Base-by-base conservation (phyloP, 2,329 filamentous ascomycete species). In the Stagonosporopsis chrysanthemi region DNA sequence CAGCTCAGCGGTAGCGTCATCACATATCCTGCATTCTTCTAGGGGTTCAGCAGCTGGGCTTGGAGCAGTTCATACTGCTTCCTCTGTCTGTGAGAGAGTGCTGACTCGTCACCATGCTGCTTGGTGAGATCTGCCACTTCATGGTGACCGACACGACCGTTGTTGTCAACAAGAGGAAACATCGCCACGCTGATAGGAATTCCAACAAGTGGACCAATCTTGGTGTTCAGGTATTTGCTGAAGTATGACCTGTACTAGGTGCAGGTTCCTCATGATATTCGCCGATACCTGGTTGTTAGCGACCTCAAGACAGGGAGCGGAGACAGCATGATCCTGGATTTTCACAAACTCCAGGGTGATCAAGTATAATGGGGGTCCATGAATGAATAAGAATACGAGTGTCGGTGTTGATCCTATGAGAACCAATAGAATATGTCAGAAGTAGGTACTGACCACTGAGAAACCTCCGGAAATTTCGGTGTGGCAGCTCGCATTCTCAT, bases 291-390 rank as follows among this genome's bases (percentile, higher is more conserved):
- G 46, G 19, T 51, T 36, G 23, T 57, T 48, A 15, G 36, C 39
- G 5, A 50, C 24, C 33, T 54, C 50, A 26, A 47, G 51, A 14
- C 50, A 49, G 11, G 28, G 39, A 31, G 44, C 50, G 17, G 49
- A 45, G 6, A 54, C 66, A 58, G 36, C 61, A 40, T 70, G 68
- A 41, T 70, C 67, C 51, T 72, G 69, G 2, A 22, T 62, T 63
- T 23, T 60, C 60, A 28, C 62, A 56, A n/a, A 64, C 62, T n/a
- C 51, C 53, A n/a, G 56, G 50, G 3, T 43, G 36, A n/a, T 58
- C 39, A 2, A 53, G 17, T 12, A 55, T 17, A n/a, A n/a, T n/a
- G n/a, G n/a, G n/a, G n/a, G n/a, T n/a, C n/a, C n/a, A n/a, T n/a
- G n/a, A n/a, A n/a, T n/a, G n/a, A n/a, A n/a, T n/a, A n/a, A n/a